phyloP scores from a whole-genome alignment of 2,329 filamentous ascomycete species.

The Curvularia sp. region DNA sequence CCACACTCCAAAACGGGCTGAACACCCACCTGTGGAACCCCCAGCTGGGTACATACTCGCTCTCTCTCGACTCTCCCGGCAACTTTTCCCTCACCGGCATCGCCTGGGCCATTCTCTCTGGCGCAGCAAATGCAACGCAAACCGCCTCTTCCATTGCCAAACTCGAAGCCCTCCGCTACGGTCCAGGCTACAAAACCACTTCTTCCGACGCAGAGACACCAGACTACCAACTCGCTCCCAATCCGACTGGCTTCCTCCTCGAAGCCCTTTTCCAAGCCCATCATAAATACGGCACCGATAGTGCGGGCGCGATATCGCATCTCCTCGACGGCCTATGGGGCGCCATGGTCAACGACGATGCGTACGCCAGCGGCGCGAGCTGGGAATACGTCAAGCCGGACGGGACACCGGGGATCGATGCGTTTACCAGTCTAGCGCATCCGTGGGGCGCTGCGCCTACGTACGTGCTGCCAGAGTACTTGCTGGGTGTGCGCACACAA shows the following conservation, averaged over 20 bases:
- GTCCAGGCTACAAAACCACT: slow-evolving; percentile 4
- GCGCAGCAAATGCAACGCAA: slow-evolving; percentile 44
- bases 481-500: slow-evolving; percentile 21
- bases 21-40: slow-evolving; percentile 44
- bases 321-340: slow-evolving; percentile 53
- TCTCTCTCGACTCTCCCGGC: slow-evolving; percentile 28
- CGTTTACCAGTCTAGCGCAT: slow-evolving; percentile 55
- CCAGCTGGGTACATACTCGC: slow-evolving; percentile 41
- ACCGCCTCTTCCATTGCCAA: slow-evolving; percentile 39
- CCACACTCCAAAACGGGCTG: not conserved
- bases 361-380: slow-evolving; percentile 50
- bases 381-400: slow-evolving; percentile 57
- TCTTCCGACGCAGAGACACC: slow-evolving; percentile 17
- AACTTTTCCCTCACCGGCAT: slow-evolving; percentile 47
- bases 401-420: slow-evolving; percentile 50
- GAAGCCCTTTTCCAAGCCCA: slow-evolving; percentile 43
- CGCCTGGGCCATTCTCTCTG: slow-evolving; percentile 46
- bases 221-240: slow-evolving; percentile 46
- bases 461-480: slow-evolving; percentile 48
- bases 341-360: slow-evolving; percentile 50
- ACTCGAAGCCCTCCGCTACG: slow-evolving; percentile 20
- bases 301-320: slow-evolving; percentile 23
- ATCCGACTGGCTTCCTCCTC: slow-evolving; percentile 56
- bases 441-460: slow-evolving; percentile 57
- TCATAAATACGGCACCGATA: slow-evolving; percentile 22